Evolutionary conservation across 2,329 filamentous ascomycete genomes (phyloP).

Genomic region (Blumeriella jaapii): DNA sequence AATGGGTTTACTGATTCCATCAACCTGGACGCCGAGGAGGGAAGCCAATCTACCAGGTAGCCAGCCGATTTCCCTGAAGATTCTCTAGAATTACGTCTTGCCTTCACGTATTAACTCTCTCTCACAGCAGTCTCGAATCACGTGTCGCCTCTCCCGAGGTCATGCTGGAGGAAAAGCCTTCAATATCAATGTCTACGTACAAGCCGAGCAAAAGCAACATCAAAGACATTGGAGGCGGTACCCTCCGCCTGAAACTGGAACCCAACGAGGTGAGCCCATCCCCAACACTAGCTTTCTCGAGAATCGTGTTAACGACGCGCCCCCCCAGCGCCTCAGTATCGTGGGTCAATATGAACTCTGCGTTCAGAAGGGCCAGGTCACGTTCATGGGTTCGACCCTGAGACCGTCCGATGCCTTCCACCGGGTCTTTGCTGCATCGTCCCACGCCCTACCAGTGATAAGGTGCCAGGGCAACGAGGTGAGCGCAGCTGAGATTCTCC

Average conservation of each 20-base stretch:
- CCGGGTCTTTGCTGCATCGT: constrained; percentile 55
- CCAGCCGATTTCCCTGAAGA: no score
- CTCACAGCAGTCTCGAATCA: constrained; percentile 18
- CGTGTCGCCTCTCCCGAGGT: constrained; percentile 16
- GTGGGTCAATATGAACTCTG: constrained; percentile 58
- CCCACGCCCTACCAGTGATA: constrained; percentile 59
- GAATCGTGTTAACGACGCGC: no score
- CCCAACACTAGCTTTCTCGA: no score
- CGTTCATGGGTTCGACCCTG: constrained; percentile 53
- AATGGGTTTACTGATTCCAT: background rate
- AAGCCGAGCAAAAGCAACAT: constrained; percentile 35
- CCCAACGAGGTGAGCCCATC: constrained; percentile 41
- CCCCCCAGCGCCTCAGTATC: constrained; percentile 49
- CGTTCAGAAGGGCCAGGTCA: constrained; percentile 49
- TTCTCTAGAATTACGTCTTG: no score
- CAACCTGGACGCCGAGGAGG: constrained; percentile 4
- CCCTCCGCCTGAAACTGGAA: constrained; percentile 32
- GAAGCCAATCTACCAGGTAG: constrained; percentile 10
- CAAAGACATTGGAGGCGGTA: constrained; percentile 29
- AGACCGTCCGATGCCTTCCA: constrained; percentile 34
- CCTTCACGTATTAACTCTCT: no score
- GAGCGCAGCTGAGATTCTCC: constrained; percentile 41
- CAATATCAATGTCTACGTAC: constrained; percentile 35
- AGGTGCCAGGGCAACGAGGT: constrained; percentile 35
- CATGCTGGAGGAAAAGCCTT: constrained; percentile 15